Percentiles rank a stretch among this genome's conserved stretches.
Conservation (phyloP, 306 rosid species). For the Corylus americana region DNA sequence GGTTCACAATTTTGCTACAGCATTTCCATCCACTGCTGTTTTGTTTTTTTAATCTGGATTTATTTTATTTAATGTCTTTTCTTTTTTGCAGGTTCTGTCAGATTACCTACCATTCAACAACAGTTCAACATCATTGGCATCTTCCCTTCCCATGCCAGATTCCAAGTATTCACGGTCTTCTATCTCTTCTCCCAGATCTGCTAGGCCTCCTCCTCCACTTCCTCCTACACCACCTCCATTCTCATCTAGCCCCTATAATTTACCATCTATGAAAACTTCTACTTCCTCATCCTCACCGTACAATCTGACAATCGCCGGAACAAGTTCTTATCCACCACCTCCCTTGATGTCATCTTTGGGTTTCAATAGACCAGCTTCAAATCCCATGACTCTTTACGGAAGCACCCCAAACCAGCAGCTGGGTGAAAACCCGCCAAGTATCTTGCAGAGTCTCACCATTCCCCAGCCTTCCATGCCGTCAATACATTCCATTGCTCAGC, state of each 20-base stretch:
- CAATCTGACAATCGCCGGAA: slow-evolving; percentile 54
- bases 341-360: slow-evolving; percentile 52
- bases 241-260: slow-evolving; percentile 69
- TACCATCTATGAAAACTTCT: slow-evolving; percentile 57
- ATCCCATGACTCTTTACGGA: slow-evolving; percentile 55
- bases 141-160: slow-evolving; percentile 58
- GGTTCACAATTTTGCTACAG: slow-evolving; percentile 21
- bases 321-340: slow-evolving; percentile 51
- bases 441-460: slow-evolving; percentile 56
- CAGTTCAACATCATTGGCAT: slow-evolving; percentile 42
- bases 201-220: slow-evolving; percentile 90
- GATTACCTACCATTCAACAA: slow-evolving; percentile 72
- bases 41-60: slow-evolving; percentile 20
- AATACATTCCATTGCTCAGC: slow-evolving; percentile 68
- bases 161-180: slow-evolving; percentile 67
- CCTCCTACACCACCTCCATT: slow-evolving; percentile 95
- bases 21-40: slow-evolving; percentile 12
- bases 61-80: slow-evolving; percentile 2
- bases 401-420: slow-evolving; percentile 69
- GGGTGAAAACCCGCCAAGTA: slow-evolving; percentile 57
- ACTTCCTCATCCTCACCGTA: slow-evolving; percentile 56
- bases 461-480: slow-evolving; percentile 65
- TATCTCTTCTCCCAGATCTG: slow-evolving; percentile 66
- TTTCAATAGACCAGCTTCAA: slow-evolving; percentile 62
- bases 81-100: slow-evolving; percentile 57